Conservation (phyloP, 164 flowering plant species). For the Aristolochia californica region DNA sequence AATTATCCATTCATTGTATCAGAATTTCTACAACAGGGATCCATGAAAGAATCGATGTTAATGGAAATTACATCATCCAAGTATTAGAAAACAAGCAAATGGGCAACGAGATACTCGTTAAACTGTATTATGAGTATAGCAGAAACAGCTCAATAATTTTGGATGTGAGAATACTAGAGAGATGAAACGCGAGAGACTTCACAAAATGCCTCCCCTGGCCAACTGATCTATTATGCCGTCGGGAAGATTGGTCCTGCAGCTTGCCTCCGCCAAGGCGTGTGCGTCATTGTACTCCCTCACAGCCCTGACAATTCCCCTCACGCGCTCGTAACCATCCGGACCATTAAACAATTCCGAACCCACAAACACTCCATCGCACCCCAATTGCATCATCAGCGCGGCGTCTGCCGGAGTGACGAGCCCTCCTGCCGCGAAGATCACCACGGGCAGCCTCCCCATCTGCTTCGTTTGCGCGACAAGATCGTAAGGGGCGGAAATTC, state of each 20-base stretch:
- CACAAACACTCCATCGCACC: conserved; percentile 64
- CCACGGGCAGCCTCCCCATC: conserved; percentile 61
- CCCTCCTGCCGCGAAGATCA: conserved; percentile 67
- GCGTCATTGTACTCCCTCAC: conserved; percentile 63
- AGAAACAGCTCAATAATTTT: too few relatives aligned
- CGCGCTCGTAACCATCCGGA: conserved; percentile 34
- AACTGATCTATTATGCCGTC: neutral
- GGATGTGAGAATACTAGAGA: too few relatives aligned
- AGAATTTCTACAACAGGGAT: too few relatives aligned
- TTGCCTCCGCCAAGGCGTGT: conserved; percentile 32
- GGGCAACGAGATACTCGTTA: too few relatives aligned
- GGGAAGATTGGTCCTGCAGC: conserved; percentile 17
- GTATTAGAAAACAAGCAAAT: too few relatives aligned
- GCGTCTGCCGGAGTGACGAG: conserved; percentile 69
- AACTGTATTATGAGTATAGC: too few relatives aligned
- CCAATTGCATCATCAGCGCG: conserved; percentile 73
- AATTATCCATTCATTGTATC: too few relatives aligned
- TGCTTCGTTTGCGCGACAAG: conserved; percentile 57
- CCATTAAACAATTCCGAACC: conserved; percentile 40
- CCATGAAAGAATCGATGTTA: too few relatives aligned
- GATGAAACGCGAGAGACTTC: too few relatives aligned
- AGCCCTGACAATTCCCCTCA: conserved; percentile 50
- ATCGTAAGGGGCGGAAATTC: conserved; percentile 56
- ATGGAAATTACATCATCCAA: too few relatives aligned
- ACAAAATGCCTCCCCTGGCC: too few relatives aligned